Base-by-base conservation (phyloP, 495 filamentous ascomycete species). In the Trichoderma asperelloides region DNA sequence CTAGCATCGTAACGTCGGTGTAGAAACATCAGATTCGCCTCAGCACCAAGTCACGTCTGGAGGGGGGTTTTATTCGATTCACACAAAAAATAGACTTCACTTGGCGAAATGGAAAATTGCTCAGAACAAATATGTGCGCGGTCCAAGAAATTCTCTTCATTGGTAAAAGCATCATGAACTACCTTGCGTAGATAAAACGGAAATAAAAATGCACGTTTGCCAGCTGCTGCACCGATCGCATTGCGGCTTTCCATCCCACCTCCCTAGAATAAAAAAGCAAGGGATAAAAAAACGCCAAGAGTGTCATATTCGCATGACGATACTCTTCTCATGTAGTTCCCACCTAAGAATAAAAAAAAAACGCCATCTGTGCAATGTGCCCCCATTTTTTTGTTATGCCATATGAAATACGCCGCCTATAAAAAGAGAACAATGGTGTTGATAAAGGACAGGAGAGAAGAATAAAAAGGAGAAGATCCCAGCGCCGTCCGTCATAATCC, bases 221-320 rank as follows among this genome's bases (percentile, higher is more conserved):
- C 18, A 28, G 62, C 62, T 40, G 57, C 33, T 62, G 57, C 57
- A 7, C 12, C 23, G 33, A 40, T 64, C 7, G 16, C 60, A 63
- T 63, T 30, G 62, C 62, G 21, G 55, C 62, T 64, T 33, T 64
- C 18, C 62, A 12, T 43, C 57, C 57, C 28, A 4, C 12, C 8
- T 64, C 62, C 62, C 30, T 40, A 41, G 40, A 64, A 64, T n/a
- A 25, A 25, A 27, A 62, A 62, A n/a, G n/a, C n/a, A n/a, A n/a
- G n/a, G n/a, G 23, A 23, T 25, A 37, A 64, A 64, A 41, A 64
- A 64, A 64, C 40, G 62, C 62, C 30, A 64, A 60, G 55, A 60
- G 55, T 16, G 55, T 30, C 55, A 60, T 60, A 30, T 60, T 30
- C 55, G 16, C 55, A 60, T 60, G 55, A 60, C 25, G 7, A 60